A percentile compares a stretch with the other conserved stretches of the same genome.
phyloP scores from a whole-genome alignment of 176 grass and related monocot species.

The Coix lacrymajobi region DNA sequence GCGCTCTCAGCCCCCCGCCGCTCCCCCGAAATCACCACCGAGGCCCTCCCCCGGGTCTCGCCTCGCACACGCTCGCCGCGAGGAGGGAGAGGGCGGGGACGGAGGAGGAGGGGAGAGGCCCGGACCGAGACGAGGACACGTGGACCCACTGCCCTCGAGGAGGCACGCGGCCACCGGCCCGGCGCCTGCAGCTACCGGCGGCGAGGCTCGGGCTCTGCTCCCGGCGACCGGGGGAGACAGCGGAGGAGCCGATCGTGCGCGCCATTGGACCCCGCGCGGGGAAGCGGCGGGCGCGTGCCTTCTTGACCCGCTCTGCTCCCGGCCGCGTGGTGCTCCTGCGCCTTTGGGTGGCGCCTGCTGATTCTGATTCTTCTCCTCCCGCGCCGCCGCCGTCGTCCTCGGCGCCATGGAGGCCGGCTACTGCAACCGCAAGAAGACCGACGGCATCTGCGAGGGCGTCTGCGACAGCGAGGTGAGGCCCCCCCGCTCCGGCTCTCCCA shows the following conservation, averaged over 20 bases:
- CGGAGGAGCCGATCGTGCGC: neutral
- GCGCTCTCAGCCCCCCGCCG: neutral
- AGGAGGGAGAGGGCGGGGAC: no score
- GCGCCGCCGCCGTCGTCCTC: neutral
- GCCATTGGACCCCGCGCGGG: neutral
- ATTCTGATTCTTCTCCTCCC: neutral
- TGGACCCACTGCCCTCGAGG: neutral
- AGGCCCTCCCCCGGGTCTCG: neutral
- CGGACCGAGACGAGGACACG: neutral
- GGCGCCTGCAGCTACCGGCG: neutral
- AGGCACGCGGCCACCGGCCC: no score
- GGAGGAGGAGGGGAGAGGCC: neutral
- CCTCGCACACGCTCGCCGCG: neutral
- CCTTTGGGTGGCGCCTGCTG: neutral
- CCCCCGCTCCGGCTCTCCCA: neutral
- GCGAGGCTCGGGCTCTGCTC: neutral
- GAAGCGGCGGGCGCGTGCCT: neutral
- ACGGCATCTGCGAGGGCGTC: conserved; percentile 77
- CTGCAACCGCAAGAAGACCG: conserved; percentile 86
- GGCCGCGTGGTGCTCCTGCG: neutral
- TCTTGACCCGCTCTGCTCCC: neutral
- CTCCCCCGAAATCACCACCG: neutral
- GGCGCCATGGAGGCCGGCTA: conserved; percentile 48
- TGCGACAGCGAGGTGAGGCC: conserved; percentile 65
- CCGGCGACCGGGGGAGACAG: neutral